Evolutionary conservation across 768 basidiomycete species (phyloP).

Genomic region (Phaeotremella skinneri): DNA sequence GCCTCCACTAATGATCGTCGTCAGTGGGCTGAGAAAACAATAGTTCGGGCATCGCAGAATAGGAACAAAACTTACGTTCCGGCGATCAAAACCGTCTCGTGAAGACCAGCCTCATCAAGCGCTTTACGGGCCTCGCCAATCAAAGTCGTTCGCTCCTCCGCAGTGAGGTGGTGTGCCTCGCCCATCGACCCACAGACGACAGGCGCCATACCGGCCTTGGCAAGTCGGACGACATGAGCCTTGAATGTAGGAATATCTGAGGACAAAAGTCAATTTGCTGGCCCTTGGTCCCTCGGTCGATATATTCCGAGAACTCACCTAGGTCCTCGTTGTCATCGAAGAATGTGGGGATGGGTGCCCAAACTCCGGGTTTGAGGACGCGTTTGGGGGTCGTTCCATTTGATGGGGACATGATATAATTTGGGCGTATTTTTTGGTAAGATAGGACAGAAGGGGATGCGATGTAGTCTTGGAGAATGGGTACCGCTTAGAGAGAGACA

Average conservation of each 20-base stretch:
- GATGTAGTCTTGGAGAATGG: too few species aligned
- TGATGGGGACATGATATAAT: slow-evolving; percentile 27
- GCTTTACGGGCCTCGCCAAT: slow-evolving; percentile 68
- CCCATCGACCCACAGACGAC: slow-evolving; percentile 80
- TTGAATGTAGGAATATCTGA: slow-evolving; percentile 68
- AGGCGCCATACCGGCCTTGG: slow-evolving; percentile 66
- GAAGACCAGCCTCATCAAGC: slow-evolving; percentile 65
- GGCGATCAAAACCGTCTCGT: slow-evolving; percentile 66
- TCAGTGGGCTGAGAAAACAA: not conserved
- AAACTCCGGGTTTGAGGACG: slow-evolving; percentile 71
- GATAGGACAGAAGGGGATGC: too few species aligned
- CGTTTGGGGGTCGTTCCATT: slow-evolving; percentile 51
- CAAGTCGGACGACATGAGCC: slow-evolving; percentile 64
- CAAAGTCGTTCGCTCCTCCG: slow-evolving; percentile 64
- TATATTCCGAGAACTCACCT: slow-evolving; percentile 57
- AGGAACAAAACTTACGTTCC: slow-evolving; percentile 58
- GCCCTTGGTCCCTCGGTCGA: not conserved
- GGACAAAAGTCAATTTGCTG: not conserved
- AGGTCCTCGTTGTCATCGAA: slow-evolving; percentile 78
- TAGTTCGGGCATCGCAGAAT: not conserved
- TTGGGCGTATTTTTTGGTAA: too few species aligned
- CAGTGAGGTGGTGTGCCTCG: slow-evolving; percentile 73
- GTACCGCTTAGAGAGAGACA: too few species aligned
- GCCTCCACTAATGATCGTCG: slow-evolving; percentile 56
- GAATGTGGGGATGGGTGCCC: slow-evolving; percentile 82